Evolutionary conservation across 1,284 basidiomycete genomes (phyloP).

Genomic region (Neonothopanus nambi): DNA sequence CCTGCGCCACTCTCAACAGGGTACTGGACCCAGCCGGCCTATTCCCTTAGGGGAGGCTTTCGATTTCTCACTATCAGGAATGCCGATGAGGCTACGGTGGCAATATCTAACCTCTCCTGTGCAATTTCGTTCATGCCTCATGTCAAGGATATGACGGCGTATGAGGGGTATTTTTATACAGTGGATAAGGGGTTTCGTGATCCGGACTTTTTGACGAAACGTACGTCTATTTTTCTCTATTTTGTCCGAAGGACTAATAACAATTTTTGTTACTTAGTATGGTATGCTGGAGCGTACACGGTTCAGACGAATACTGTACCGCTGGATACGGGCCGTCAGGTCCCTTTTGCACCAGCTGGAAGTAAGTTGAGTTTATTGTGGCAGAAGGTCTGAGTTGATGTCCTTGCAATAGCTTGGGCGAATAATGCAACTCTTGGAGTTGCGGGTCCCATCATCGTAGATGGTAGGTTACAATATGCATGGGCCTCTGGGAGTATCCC

Average conservation of each 20-base stretch:
- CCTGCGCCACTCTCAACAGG: constrained; percentile 37
- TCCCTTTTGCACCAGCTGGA: constrained; percentile 42
- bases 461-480: constrained; percentile 33
- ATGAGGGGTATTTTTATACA: constrained; percentile 58
- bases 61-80: constrained; percentile 56
- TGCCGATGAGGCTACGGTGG: constrained; percentile 33
- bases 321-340: constrained; percentile 51
- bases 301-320: constrained; percentile 61
- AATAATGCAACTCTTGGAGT: constrained; percentile 58
- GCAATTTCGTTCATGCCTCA: constrained; percentile 59
- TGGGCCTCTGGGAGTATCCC: neutral
- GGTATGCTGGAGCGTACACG: constrained; percentile 64
- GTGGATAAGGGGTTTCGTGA: constrained; percentile 47
- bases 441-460: constrained; percentile 61
- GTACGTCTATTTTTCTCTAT: constrained; percentile 25
- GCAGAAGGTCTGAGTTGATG: neutral
- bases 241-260: no score
- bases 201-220: constrained; percentile 50
- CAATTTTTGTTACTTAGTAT: constrained; percentile 37
- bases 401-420: constrained; percentile 45
- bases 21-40: constrained; percentile 50
- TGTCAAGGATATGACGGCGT: constrained; percentile 48
- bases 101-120: constrained; percentile 53
- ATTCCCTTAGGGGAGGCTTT: constrained; percentile 51
- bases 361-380: constrained; percentile 11